These are phyloP conservation scores for Aspergillus persii DNA, from an alignment of 2,329 filamentous ascomycete species.

Conservation along the genomic window DNA sequence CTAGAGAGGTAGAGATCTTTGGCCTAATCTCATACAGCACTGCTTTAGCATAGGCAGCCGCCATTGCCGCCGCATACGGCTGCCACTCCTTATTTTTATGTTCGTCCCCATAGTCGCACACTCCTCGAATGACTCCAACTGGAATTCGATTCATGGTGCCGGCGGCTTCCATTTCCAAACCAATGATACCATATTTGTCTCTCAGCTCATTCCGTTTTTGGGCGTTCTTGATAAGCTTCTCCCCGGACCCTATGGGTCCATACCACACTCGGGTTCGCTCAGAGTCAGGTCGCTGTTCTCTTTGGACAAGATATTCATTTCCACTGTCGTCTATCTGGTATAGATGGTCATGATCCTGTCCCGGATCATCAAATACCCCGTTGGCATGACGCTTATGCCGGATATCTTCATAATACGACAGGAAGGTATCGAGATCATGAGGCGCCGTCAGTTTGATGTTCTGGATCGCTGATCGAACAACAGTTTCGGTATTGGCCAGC, in stretches of 20 bases:
- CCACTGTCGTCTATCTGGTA: too few relatives aligned
- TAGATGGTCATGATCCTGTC: slow-evolving; percentile 2
- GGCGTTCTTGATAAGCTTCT: background rate
- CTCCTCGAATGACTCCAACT: background rate
- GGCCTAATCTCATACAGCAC: background rate
- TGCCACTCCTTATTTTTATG: background rate
- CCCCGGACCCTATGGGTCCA: background rate
- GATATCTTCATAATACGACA: too few relatives aligned
- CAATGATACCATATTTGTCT: background rate
- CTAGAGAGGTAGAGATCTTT: too few relatives aligned
- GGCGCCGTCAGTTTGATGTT: too few relatives aligned
- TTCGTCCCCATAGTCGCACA: background rate
- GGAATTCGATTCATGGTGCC: background rate
- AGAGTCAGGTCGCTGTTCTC: background rate
- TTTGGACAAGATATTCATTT: too few relatives aligned
- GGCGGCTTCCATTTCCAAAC: background rate
- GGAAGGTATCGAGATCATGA: too few relatives aligned
- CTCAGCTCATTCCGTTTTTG: background rate
- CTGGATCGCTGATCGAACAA: slow-evolving; percentile 30
- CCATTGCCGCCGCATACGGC: background rate
- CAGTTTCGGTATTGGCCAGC: slow-evolving; percentile 26
- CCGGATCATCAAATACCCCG: background rate
- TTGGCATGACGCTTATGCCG: background rate
- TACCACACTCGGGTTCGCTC: background rate
- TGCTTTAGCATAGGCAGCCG: background rate